A percentile compares a stretch with the other conserved stretches of the same genome.
These are phyloP conservation scores for Aurinia saxatilis DNA, from an alignment of 345 rosid species.

Conservation along the genomic window DNA sequence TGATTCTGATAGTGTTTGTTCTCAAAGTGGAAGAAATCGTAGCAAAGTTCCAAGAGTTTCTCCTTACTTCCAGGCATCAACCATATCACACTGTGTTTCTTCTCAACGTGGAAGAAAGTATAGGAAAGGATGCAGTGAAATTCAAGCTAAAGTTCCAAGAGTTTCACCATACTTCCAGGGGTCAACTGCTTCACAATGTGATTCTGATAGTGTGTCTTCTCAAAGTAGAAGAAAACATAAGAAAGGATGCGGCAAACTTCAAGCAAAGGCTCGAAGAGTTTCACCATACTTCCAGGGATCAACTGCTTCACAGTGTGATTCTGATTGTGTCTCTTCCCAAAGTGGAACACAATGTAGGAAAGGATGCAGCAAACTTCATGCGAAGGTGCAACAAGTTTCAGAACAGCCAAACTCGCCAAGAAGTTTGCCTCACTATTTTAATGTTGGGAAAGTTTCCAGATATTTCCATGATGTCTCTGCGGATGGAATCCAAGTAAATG, in stretches of 20 bases:
- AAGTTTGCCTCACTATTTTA: background rate
- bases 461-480: conserved; percentile 21
- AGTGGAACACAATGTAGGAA: too few relatives aligned
- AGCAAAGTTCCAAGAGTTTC: background rate
- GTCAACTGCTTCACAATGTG: too few relatives aligned
- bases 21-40: background rate
- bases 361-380: too few relatives aligned
- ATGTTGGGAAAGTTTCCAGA: conserved; percentile 29
- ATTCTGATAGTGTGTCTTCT: background rate
- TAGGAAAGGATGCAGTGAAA: background rate
- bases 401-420: conserved; percentile 5
- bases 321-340: background rate
- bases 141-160: conserved; percentile 17
- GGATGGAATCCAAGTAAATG: background rate
- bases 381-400: background rate
- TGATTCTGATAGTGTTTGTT: too few relatives aligned
- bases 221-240: too few relatives aligned
- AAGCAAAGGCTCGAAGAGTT: conserved; percentile 23
- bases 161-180: background rate
- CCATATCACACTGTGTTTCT: background rate
- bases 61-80: background rate
- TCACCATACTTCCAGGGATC: too few relatives aligned
- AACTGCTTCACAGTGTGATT: too few relatives aligned
- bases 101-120: too few relatives aligned
- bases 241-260: background rate